A percentile compares a stretch with the other conserved stretches of the same genome.
Conservation (phyloP, 2,329 filamentous ascomycete genomes). For the Emergomyces orientalis region DNA sequence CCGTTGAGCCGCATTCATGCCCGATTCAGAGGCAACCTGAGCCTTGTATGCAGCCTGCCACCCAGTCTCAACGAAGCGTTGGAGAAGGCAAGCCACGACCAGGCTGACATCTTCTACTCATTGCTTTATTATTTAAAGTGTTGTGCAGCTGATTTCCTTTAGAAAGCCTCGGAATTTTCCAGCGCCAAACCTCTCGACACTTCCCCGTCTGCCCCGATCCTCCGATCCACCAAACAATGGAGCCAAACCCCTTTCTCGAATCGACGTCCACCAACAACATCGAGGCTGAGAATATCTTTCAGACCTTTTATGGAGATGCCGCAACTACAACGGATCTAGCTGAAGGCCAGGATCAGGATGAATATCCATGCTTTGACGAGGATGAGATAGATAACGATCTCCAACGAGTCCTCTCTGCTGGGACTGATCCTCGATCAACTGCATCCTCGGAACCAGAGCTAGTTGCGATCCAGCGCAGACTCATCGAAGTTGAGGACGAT, state of each 20-base stretch:
- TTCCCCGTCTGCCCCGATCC: background rate
- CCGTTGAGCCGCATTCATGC: background rate
- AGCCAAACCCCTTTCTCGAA: background rate
- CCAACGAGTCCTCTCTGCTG: background rate
- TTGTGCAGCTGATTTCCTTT: background rate
- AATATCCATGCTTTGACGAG: background rate
- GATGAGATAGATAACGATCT: background rate
- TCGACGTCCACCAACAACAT: background rate
- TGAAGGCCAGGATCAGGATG: background rate
- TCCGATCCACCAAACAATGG: background rate
- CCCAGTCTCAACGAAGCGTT: background rate
- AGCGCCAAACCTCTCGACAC: background rate
- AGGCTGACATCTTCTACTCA: background rate
- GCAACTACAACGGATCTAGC: background rate
- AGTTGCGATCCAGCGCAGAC: background rate
- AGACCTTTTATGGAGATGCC: background rate
- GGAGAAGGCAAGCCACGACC: background rate
- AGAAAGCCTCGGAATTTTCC: background rate
- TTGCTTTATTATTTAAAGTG: background rate
- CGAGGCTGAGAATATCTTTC: background rate
- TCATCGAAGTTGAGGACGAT: background rate
- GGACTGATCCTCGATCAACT: background rate
- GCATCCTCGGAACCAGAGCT: conserved; percentile 3
- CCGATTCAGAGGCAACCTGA: background rate
- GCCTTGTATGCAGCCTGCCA: conserved; percentile 3